Conservation (phyloP, 805 yeast species). For the Starmerella scarabaei region DNA sequence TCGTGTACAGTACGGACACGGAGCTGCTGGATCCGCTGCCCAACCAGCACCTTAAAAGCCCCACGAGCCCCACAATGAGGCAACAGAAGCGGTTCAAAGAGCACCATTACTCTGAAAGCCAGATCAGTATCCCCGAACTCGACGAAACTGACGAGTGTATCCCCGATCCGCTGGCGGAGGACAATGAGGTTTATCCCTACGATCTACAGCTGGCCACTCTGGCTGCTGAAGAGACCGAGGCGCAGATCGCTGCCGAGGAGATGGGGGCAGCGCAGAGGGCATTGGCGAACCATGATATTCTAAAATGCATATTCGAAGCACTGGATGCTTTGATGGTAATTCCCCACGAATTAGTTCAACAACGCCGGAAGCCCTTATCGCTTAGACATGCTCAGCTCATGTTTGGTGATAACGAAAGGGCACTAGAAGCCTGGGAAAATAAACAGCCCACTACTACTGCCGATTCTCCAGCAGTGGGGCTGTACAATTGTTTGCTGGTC, state of each 20-base stretch:
- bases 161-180: no score
- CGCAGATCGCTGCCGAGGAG: neutral
- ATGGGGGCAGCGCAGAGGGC: slow-evolving; percentile 31
- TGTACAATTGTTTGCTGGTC: slow-evolving; percentile 55
- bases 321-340: slow-evolving; percentile 44
- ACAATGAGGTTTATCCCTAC: no score
- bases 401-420: slow-evolving; percentile 45
- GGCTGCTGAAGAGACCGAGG: neutral
- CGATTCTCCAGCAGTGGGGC: slow-evolving; percentile 22
- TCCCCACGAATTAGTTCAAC: slow-evolving; percentile 51
- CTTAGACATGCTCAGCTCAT: slow-evolving; percentile 55
- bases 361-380: slow-evolving; percentile 56
- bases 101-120: no score
- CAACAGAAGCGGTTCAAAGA: no score
- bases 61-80: no score
- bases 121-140: no score
- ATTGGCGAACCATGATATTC: slow-evolving; percentile 65
- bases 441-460: slow-evolving; percentile 10
- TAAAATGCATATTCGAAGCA: slow-evolving; percentile 43
- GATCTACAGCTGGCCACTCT: no score
- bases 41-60: no score
- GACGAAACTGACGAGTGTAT: no score
- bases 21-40: slow-evolving; percentile 6
- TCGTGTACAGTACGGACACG: slow-evolving; percentile 3
- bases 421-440: slow-evolving; percentile 31